These are phyloP conservation scores for Rhizopogon rudus DNA, from an alignment of 768 basidiomycete genomes.

Conservation along the genomic window DNA sequence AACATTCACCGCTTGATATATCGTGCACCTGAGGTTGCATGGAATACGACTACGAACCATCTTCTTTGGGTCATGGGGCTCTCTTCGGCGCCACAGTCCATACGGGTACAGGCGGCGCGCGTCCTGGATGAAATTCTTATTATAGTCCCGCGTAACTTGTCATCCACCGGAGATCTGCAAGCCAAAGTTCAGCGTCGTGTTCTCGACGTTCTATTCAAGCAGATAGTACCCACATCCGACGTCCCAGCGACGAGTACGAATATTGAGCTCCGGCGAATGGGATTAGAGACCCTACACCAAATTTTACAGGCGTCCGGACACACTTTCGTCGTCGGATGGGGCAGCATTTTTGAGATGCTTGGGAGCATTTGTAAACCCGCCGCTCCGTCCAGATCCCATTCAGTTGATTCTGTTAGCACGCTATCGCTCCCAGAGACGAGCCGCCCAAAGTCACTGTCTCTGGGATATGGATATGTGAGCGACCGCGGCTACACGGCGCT, in stretches of 20 bases:
- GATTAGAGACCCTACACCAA: slow-evolving; percentile 82
- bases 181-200: slow-evolving; percentile 75
- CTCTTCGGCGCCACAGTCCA: slow-evolving; percentile 61
- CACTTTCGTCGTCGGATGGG: slow-evolving; percentile 90
- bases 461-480: slow-evolving; percentile 50
- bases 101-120: slow-evolving; percentile 86
- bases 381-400: slow-evolving; percentile 28
- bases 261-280: slow-evolving; percentile 84
- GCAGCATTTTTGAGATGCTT: slow-evolving; percentile 88
- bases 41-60: slow-evolving; percentile 78
- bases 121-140: slow-evolving; percentile 82
- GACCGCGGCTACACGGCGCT: slow-evolving; percentile 72
- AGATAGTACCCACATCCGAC: slow-evolving; percentile 50
- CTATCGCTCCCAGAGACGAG: slow-evolving; percentile 33
- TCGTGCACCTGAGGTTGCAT: slow-evolving; percentile 77
- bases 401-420: slow-evolving; percentile 38
- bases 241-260: slow-evolving; percentile 37
- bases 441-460: slow-evolving; percentile 41
- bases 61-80: slow-evolving; percentile 74
- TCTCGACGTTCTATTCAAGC: slow-evolving; percentile 77
- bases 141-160: slow-evolving; percentile 68
- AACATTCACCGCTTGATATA: slow-evolving; percentile 89
- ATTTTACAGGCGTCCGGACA: slow-evolving; percentile 91
- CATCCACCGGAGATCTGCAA: slow-evolving; percentile 55
- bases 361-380: slow-evolving; percentile 76